phyloP scores from a whole-genome alignment of 1,284 basidiomycete genomes.

The Vanrija humicola region DNA sequence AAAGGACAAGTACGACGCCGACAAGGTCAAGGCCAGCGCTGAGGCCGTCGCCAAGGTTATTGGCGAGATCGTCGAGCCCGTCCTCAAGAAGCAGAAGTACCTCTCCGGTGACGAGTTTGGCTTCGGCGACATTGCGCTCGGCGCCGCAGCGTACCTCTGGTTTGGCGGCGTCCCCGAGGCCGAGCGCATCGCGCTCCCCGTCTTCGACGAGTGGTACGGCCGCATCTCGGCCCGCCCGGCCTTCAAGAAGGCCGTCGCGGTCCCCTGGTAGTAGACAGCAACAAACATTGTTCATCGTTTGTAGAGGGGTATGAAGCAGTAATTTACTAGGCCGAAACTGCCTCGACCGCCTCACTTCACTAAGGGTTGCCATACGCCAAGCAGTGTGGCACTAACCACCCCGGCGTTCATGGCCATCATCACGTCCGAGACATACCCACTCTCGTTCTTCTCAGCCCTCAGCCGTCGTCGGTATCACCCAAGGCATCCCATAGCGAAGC shows the following conservation, averaged over 20 bases:
- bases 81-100: conserved; percentile 3
- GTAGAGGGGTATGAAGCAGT: too few relatives aligned
- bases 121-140: conserved; percentile 10
- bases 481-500: too few relatives aligned
- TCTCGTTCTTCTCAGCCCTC: too few relatives aligned
- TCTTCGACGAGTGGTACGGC: conserved; percentile 9
- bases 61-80: background rate
- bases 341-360: too few relatives aligned
- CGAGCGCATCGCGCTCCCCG: background rate
- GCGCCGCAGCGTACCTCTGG: conserved; percentile 6
- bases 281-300: too few relatives aligned
- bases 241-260: conserved; percentile 7
- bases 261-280: too few relatives aligned
- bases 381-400: too few relatives aligned
- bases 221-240: conserved; percentile 4
- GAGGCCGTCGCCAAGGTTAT: background rate
- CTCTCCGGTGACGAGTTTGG: conserved; percentile 9
- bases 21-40: background rate
- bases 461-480: too few relatives aligned
- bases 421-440: too few relatives aligned
- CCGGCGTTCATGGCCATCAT: too few relatives aligned
- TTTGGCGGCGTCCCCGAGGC: conserved; percentile 6
- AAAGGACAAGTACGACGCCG: conserved; percentile 2
- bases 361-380: too few relatives aligned
- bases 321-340: too few relatives aligned